Evolutionary conservation across 1,284 basidiomycete genomes (phyloP).

Genomic region (Vanrija sp.): DNA sequence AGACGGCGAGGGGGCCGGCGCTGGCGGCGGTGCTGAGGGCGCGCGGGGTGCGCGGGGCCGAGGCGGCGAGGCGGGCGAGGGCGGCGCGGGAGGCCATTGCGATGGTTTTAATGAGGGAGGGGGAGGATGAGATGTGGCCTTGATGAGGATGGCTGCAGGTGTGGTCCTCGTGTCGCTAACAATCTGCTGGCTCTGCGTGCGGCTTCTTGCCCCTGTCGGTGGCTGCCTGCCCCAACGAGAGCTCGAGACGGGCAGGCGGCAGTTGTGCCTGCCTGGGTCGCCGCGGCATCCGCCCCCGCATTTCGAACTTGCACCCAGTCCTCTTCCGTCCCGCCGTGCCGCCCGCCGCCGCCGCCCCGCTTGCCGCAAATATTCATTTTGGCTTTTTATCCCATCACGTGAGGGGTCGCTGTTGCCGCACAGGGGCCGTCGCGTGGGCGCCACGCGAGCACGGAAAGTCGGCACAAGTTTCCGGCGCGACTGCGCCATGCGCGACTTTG

Average conservation of each 20-base stretch:
- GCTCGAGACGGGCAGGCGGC: too few relatives aligned
- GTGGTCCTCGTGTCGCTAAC: too few relatives aligned
- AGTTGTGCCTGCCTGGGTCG: too few relatives aligned
- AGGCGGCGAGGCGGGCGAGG: conserved; percentile 61
- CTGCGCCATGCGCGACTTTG: too few relatives aligned
- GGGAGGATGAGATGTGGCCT: neutral
- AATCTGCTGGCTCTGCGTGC: neutral
- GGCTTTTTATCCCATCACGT: too few relatives aligned
- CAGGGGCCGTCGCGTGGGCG: too few relatives aligned
- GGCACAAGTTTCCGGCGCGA: too few relatives aligned
- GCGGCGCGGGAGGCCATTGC: conserved; percentile 62
- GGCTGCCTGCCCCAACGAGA: too few relatives aligned
- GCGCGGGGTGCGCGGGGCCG: conserved; percentile 57
- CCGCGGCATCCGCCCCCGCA: too few relatives aligned
- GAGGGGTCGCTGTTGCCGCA: too few relatives aligned
- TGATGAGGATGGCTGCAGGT: neutral
- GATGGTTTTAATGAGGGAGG: neutral
- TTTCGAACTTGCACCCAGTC: too few relatives aligned
- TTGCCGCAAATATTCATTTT: neutral
- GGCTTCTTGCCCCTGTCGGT: neutral
- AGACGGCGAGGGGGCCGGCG: conserved; percentile 12
- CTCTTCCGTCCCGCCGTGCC: neutral
- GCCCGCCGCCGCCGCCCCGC: conserved; percentile 4
- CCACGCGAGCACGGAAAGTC: too few relatives aligned
- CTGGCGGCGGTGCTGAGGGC: conserved; percentile 50